A percentile compares a stretch with the other conserved stretches of the same genome.
phyloP scores from a whole-genome alignment of 805 yeast genomes.

The Hanseniaspora lachancei region DNA sequence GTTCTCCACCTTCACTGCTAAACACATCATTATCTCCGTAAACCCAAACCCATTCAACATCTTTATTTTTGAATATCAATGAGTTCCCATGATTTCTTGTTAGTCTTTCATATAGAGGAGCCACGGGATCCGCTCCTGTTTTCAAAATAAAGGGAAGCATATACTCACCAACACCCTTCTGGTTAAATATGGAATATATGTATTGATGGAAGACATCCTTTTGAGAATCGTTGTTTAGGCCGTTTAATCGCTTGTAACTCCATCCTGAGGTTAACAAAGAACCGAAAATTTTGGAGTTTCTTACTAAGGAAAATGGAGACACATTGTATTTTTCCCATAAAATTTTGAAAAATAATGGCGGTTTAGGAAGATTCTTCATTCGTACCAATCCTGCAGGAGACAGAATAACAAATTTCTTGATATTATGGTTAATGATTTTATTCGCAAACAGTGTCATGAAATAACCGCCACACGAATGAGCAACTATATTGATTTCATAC shows the following conservation, averaged over 20 bases:
- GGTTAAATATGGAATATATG: constrained; percentile 71
- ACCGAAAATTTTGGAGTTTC: constrained; percentile 71
- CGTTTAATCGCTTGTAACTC: constrained; percentile 65
- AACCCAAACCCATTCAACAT: constrained; percentile 62
- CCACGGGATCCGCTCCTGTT: constrained; percentile 83
- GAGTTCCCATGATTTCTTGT: constrained; percentile 12
- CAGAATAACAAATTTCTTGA: constrained; percentile 58
- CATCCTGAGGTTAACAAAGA: constrained; percentile 79
- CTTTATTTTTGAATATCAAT: constrained; percentile 28
- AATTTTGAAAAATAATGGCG: constrained; percentile 66
- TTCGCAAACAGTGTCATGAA: constrained; percentile 56
- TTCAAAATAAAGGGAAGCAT: constrained; percentile 70
- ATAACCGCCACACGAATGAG: constrained; percentile 92
- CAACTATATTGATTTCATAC: constrained; percentile 45
- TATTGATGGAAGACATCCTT: constrained; percentile 52
- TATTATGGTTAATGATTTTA: constrained; percentile 38
- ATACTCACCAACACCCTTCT: constrained; percentile 87
- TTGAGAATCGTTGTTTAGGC: constrained; percentile 34
- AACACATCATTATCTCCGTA: constrained; percentile 76
- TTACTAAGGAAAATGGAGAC: constrained; percentile 71
- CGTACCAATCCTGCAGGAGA: constrained; percentile 80
- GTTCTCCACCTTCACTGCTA: constrained; percentile 33
- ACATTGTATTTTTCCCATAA: constrained; percentile 71
- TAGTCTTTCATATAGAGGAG: constrained; percentile 41
- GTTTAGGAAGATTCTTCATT: constrained; percentile 29